phyloP scores from a whole-genome alignment of 148 eudicot species.

The Cornus controversa region DNA sequence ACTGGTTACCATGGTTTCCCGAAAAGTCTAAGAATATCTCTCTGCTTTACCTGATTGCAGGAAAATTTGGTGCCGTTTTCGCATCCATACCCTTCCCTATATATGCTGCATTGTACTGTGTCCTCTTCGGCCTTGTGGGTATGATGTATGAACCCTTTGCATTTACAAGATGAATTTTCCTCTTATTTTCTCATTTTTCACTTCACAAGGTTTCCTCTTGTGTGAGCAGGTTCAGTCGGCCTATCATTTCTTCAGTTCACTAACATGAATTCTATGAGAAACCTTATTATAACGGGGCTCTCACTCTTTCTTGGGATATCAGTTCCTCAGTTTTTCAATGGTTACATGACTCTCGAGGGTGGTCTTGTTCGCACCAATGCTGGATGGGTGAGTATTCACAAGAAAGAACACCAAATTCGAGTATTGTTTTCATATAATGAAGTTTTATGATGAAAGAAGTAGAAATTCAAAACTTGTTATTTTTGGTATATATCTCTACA shows the following conservation, averaged over 20 bases:
- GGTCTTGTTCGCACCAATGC: slow-evolving; percentile 95
- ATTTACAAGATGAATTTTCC: neutral
- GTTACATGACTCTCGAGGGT: slow-evolving; percentile 49
- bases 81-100: slow-evolving; percentile 96
- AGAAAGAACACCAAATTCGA: too few relatives aligned
- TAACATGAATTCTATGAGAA: slow-evolving; percentile 98
- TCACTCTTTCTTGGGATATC: slow-evolving; percentile 97
- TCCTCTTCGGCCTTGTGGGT: slow-evolving; percentile 94
- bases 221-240: slow-evolving; percentile 85
- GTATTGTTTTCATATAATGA: neutral
- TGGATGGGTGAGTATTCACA: slow-evolving; percentile 90
- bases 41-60: slow-evolving; percentile 43
- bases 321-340: slow-evolving; percentile 79
- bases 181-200: neutral
- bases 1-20: neutral
- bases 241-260: slow-evolving; percentile 97
- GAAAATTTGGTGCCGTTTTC: slow-evolving; percentile 97
- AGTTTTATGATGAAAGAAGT: neutral
- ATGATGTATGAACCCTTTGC: slow-evolving; percentile 25
- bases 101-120: slow-evolving; percentile 80
- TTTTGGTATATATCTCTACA: too few relatives aligned
- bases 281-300: slow-evolving; percentile 82
- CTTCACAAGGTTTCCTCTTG: slow-evolving; percentile 18
- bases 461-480: too few relatives aligned
- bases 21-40: neutral